Conservation (phyloP, 1,139 yeast species). For the Magnusiomyces tetraspermus region DNA sequence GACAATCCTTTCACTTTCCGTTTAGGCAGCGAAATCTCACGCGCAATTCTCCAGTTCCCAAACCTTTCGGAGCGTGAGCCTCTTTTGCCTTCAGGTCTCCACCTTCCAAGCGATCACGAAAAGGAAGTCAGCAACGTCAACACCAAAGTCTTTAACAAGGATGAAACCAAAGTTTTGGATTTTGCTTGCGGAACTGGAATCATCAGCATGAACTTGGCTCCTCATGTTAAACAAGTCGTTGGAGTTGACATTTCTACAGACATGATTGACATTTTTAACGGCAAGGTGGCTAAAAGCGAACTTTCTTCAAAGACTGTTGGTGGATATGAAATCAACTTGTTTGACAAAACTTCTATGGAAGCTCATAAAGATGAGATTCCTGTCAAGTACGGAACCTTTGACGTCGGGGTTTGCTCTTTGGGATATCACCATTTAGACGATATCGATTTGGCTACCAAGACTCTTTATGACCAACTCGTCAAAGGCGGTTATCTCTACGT, state of each 20-base stretch:
- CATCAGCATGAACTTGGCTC: slow-evolving; percentile 23
- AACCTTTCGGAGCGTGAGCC: slow-evolving; percentile 3
- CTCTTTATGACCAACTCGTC: slow-evolving; percentile 17
- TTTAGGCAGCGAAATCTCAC: slow-evolving; percentile 31
- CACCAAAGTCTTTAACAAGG: not conserved
- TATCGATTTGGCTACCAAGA: slow-evolving; percentile 18
- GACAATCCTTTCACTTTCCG: slow-evolving; percentile 29
- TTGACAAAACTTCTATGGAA: slow-evolving; percentile 15
- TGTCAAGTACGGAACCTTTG: slow-evolving; percentile 20
- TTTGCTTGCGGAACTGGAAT: slow-evolving; percentile 30
- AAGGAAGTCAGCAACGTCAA: not conserved
- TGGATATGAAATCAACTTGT: slow-evolving; percentile 18
- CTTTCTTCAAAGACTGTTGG: slow-evolving; percentile 19
- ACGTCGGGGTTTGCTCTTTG: slow-evolving; percentile 25
- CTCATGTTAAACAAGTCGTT: slow-evolving; percentile 21
- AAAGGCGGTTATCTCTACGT: slow-evolving; percentile 24
- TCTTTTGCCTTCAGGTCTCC: not conserved
- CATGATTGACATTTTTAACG: slow-evolving; percentile 24
- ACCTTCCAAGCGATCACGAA: not conserved
- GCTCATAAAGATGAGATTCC: slow-evolving; percentile 19
- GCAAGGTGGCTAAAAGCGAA: slow-evolving; percentile 22
- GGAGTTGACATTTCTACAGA: slow-evolving; percentile 27
- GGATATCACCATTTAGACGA: slow-evolving; percentile 28
- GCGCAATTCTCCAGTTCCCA: slow-evolving; percentile 13
- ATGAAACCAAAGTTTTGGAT: slow-evolving; percentile 24